Conservation (phyloP, 495 filamentous ascomycete genomes). For the Melanomma pulvis-pyrius region DNA sequence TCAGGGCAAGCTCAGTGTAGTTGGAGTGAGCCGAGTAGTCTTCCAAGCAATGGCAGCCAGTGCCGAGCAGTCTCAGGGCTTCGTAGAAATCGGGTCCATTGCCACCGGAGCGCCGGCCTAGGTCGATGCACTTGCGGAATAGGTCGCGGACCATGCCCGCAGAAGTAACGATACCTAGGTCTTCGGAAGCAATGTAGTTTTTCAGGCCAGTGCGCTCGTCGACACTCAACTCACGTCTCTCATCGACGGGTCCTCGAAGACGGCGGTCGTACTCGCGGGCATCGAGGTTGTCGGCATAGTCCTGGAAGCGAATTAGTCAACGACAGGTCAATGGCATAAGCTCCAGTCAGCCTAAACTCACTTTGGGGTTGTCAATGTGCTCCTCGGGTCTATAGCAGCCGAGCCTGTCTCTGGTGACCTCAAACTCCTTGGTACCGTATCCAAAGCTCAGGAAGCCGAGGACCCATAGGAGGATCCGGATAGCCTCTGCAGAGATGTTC, state of each 20-base stretch:
- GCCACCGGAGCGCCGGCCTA: constrained; percentile 69
- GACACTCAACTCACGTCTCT: constrained; percentile 73
- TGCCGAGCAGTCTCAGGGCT: constrained; percentile 80
- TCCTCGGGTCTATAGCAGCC: constrained; percentile 69
- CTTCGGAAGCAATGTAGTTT: constrained; percentile 87
- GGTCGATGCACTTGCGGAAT: constrained; percentile 69
- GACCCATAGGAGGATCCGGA: constrained; percentile 77
- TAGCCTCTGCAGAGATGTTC: constrained; percentile 83
- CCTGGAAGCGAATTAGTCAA: constrained; percentile 35
- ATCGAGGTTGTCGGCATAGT: constrained; percentile 84
- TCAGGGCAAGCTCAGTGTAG: constrained; percentile 81
- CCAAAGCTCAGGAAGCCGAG: constrained; percentile 69
- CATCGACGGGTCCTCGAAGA: constrained; percentile 80
- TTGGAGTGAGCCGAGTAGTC: constrained; percentile 92
- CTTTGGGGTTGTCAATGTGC: constrained; percentile 75
- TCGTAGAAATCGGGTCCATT: constrained; percentile 79
- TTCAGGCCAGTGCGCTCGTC: constrained; percentile 74
- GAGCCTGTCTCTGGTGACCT: constrained; percentile 82
- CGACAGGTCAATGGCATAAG: background rate
- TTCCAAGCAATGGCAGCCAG: constrained; percentile 87
- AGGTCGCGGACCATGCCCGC: constrained; percentile 72
- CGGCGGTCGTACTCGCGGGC: constrained; percentile 77
- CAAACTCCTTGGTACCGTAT: constrained; percentile 88
- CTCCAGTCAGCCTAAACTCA: background rate
- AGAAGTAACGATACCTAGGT: constrained; percentile 71